Evolutionary conservation across 129 eudicot genomes (phyloP).

Genomic region (Erigeron canadensis): DNA sequence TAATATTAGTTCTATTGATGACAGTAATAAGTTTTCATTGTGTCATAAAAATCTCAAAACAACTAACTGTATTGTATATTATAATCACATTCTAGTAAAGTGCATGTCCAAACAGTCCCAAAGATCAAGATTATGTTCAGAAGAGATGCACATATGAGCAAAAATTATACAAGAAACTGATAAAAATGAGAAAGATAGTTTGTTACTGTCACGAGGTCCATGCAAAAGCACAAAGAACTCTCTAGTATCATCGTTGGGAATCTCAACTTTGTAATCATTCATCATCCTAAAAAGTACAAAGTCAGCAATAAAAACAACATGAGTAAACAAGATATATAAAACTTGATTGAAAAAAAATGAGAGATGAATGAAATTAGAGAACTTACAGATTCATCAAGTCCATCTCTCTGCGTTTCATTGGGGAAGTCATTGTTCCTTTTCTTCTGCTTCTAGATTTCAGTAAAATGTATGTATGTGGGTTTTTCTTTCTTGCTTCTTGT

Average conservation of each 20-base stretch:
- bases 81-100: not conserved
- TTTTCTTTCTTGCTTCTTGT: not conserved
- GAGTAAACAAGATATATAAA: not conserved
- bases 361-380: not conserved
- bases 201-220: conserved; percentile 85
- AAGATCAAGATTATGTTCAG: too few species aligned
- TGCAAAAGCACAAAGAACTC: conserved; percentile 80
- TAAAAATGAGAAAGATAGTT: not conserved
- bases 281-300: conserved; percentile 75
- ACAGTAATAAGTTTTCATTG: too few species aligned
- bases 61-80: too few species aligned
- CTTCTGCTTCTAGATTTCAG: not conserved
- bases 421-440: conserved; percentile 27
- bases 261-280: conserved; percentile 94
- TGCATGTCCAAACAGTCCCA: not conserved
- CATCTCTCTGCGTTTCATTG: conserved; percentile 43
- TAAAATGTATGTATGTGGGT: not conserved
- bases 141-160: not conserved
- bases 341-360: not conserved
- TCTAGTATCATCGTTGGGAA: conserved; percentile 89
- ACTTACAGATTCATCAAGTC: conserved; percentile 39
- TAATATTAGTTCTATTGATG: too few species aligned
- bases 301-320: not conserved
- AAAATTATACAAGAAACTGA: not conserved
- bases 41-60: too few species aligned